phyloP scores from a whole-genome alignment of 2,329 filamentous ascomycete species.

The Pseudocercospora pini-densiflorae region DNA sequence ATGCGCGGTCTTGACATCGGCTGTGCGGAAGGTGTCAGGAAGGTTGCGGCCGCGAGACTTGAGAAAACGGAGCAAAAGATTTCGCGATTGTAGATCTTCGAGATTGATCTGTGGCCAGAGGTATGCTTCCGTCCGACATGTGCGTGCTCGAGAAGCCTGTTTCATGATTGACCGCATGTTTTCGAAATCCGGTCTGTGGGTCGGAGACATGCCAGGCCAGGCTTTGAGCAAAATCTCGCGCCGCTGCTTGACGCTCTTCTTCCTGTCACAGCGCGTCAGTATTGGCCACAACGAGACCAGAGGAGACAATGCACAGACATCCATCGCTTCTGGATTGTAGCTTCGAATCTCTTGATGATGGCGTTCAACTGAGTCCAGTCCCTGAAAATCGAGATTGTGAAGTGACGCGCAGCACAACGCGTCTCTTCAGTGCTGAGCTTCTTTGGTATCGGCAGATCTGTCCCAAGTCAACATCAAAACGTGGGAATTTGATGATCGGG shows the following conservation, averaged over 20 bases:
- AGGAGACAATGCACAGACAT: slow-evolving; percentile 18
- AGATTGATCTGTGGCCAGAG: slow-evolving; percentile 63
- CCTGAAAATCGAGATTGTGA: slow-evolving; percentile 41
- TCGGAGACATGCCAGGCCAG: slow-evolving; percentile 56
- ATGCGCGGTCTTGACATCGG: slow-evolving; percentile 47
- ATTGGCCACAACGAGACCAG: too few species aligned
- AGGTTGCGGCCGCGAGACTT: slow-evolving; percentile 56
- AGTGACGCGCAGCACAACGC: slow-evolving; percentile 26
- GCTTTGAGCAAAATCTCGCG: slow-evolving; percentile 51
- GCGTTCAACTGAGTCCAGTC: slow-evolving; percentile 43
- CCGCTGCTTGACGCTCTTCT: slow-evolving; percentile 56
- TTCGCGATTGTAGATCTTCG: slow-evolving; percentile 56
- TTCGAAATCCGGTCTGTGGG: slow-evolving; percentile 59
- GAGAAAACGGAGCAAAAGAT: slow-evolving; percentile 55
- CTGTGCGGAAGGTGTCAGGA: slow-evolving; percentile 54
- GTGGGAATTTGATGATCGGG: not conserved
- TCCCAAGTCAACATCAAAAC: not conserved
- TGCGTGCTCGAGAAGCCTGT: slow-evolving; percentile 25
- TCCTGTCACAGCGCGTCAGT: slow-evolving; percentile 35
- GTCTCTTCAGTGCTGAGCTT: slow-evolving; percentile 29
- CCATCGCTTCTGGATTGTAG: slow-evolving; percentile 59
- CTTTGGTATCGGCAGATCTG: slow-evolving; percentile 30
- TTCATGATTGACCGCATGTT: slow-evolving; percentile 34
- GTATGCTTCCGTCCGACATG: slow-evolving; percentile 41
- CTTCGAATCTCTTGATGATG: slow-evolving; percentile 58